These are phyloP conservation scores for Phaffia australis DNA, from an alignment of 768 basidiomycete species.

Conservation along the genomic window DNA sequence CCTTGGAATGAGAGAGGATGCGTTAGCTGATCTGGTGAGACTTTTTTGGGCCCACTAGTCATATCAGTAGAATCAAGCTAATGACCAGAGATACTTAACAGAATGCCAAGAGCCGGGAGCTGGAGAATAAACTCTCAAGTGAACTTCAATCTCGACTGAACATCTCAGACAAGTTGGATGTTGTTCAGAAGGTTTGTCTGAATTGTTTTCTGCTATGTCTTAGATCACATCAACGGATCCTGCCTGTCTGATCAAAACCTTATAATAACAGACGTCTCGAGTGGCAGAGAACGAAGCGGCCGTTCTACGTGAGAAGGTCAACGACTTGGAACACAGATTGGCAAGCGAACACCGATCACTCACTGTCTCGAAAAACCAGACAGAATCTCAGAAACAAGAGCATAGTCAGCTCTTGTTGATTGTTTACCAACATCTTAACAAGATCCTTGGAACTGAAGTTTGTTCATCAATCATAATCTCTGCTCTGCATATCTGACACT, in stretches of 20 bases:
- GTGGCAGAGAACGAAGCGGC: conserved; percentile 58
- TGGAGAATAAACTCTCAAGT: conserved; percentile 63
- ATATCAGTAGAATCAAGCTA: not conserved
- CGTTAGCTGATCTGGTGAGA: conserved; percentile 55
- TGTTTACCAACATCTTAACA: conserved; percentile 90
- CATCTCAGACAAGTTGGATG: conserved; percentile 79
- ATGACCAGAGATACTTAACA: conserved; percentile 23
- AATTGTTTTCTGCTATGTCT: conserved; percentile 17
- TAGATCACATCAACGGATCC: conserved; percentile 55
- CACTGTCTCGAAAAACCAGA: conserved; percentile 61
- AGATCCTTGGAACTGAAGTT: conserved; percentile 57
- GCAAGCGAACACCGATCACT: conserved; percentile 70
- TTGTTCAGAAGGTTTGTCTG: conserved; percentile 44
- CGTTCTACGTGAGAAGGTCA: conserved; percentile 50
- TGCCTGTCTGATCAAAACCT: conserved; percentile 36
- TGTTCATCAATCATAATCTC: conserved; percentile 6
- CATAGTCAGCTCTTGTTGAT: conserved; percentile 80
- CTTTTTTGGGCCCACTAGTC: not conserved
- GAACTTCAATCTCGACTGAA: conserved; percentile 82
- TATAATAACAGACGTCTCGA: conserved; percentile 45
- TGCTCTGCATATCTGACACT: not conserved
- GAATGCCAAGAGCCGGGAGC: conserved; percentile 68
- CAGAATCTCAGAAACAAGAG: conserved; percentile 85
- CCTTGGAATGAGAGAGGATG: conserved; percentile 57
- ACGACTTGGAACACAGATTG: conserved; percentile 67